Evolutionary conservation across 345 rosid genomes (phyloP).

Genomic region (Pistacia atlantica): DNA sequence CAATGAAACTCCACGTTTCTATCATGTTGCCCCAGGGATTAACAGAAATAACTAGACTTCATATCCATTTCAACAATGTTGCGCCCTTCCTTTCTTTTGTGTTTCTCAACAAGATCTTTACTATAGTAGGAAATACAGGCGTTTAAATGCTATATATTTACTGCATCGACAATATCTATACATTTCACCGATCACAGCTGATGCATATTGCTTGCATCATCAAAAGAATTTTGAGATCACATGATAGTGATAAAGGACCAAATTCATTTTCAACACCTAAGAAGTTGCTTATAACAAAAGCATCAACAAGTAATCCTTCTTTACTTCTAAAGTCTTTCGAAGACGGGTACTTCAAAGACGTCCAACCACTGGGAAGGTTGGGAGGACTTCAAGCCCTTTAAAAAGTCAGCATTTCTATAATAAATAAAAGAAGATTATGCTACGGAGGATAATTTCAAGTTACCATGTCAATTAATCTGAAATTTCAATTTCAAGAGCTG

Average conservation of each 20-base stretch:
- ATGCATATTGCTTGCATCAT: neutral
- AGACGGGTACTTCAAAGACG: neutral
- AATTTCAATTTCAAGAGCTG: conserved; percentile 52
- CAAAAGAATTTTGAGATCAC: neutral
- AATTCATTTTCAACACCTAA: neutral
- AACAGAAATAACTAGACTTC: neutral
- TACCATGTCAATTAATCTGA: conserved; percentile 50
- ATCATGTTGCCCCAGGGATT: neutral
- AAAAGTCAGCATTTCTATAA: neutral
- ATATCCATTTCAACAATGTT: neutral
- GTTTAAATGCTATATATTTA: neutral
- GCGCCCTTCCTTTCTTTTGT: neutral
- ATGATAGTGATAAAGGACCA: neutral
- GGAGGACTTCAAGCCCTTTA: neutral
- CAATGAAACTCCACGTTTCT: neutral
- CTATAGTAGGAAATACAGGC: neutral
- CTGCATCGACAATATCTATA: neutral
- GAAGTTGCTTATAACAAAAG: neutral
- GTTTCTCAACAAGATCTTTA: neutral
- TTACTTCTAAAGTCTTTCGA: neutral
- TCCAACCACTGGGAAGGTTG: neutral
- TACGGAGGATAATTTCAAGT: neutral
- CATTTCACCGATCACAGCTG: neutral
- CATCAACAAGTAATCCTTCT: neutral
- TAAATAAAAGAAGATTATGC: neutral